Percentiles rank a stretch among this genome's conserved stretches.
Evolutionary conservation across 2,329 filamentous ascomycete genomes (phyloP).

Genomic region (Pyricularia sp.): DNA sequence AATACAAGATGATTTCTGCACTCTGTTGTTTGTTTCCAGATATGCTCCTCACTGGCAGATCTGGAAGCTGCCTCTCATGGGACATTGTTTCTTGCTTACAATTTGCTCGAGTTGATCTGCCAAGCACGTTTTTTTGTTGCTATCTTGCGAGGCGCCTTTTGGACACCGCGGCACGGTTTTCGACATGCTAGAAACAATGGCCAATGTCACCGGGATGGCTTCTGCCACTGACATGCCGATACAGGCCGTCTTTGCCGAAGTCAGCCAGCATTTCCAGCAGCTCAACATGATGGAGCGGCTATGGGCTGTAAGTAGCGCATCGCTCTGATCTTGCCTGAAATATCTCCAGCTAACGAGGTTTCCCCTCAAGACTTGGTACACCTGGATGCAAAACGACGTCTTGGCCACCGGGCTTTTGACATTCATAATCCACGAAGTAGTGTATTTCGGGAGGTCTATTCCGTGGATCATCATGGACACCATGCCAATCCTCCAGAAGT

Average conservation of each 20-base stretch:
- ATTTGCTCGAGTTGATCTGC: not conserved
- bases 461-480: conserved; percentile 90
- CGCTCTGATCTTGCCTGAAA: not conserved
- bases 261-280: conserved; percentile 67
- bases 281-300: conserved; percentile 80
- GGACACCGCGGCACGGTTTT: not conserved
- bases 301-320: conserved; percentile 57
- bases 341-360: not conserved
- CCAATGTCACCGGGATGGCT: conserved; percentile 1
- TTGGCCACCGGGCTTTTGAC: conserved; percentile 96
- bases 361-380: conserved; percentile 65
- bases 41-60: not conserved
- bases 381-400: conserved; percentile 97
- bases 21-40: not conserved
- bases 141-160: not conserved
- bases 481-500: conserved; percentile 80
- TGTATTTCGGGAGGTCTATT: conserved; percentile 88
- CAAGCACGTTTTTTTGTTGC: not conserved
- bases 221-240: conserved; percentile 9
- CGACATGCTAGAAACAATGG: conserved; percentile 1
- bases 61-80: not conserved
- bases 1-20: not conserved
- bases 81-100: not conserved
- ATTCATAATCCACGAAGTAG: conserved; percentile 84
- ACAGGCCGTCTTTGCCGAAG: conserved; percentile 46